phyloP scores from a whole-genome alignment of 1,284 basidiomycete species.

The Fomitopsis schrenkii region DNA sequence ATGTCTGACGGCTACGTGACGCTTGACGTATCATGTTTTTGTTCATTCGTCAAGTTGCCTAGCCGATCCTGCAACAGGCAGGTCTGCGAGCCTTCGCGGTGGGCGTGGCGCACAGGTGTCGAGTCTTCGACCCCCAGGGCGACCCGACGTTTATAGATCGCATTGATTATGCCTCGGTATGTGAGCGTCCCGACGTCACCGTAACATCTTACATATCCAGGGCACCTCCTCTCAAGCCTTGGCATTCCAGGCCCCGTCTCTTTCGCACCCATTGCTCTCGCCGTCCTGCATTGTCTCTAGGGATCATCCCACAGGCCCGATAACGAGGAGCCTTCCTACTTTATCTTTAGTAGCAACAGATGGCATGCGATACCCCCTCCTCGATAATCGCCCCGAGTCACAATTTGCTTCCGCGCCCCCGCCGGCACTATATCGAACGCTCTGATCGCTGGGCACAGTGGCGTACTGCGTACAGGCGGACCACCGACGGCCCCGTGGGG shows the following conservation, averaged over 20 bases:
- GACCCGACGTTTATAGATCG: no score
- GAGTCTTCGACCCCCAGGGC: no score
- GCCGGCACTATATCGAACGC: neutral
- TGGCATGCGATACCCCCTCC: neutral
- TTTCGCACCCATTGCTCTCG: neutral
- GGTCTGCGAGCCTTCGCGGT: neutral
- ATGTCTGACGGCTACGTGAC: neutral
- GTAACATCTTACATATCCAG: neutral
- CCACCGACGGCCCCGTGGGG: constrained; percentile 2
- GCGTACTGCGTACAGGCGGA: neutral
- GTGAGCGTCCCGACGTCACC: neutral
- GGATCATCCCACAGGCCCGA: neutral
- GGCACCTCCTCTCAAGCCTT: neutral
- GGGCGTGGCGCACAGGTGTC: neutral
- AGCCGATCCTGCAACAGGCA: neutral
- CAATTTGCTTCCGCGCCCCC: neutral
- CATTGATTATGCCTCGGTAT: neutral
- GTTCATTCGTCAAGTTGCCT: neutral
- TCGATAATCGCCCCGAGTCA: neutral
- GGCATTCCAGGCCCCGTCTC: neutral
- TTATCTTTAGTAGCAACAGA: neutral
- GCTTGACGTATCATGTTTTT: no score
- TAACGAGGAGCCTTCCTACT: neutral
- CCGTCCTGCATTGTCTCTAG: neutral
- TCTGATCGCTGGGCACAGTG: neutral